Evolutionary conservation across 805 yeast genomes (phyloP).

Genomic region (Grigorovia yakushimaensis): DNA sequence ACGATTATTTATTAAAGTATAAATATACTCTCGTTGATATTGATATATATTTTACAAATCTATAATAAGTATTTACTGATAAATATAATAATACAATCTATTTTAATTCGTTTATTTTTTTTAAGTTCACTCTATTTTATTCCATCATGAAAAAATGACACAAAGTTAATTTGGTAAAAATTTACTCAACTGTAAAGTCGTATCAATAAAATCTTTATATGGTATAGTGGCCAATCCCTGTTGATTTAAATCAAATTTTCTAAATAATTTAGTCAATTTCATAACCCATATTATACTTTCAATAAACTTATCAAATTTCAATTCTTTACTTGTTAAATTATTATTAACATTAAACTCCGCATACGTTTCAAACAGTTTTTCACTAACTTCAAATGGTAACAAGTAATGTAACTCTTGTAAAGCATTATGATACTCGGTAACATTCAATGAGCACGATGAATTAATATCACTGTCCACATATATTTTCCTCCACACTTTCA

Average conservation of each 20-base stretch:
- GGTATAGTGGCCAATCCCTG: constrained; percentile 63
- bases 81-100: no score
- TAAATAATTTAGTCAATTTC: constrained; percentile 68
- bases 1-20: no score
- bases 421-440: constrained; percentile 26
- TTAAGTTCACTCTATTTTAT: not conserved
- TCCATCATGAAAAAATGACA: not conserved
- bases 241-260: constrained; percentile 63
- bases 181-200: constrained; percentile 33
- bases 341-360: constrained; percentile 24
- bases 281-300: constrained; percentile 70
- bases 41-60: no score
- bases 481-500: constrained; percentile 28
- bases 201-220: constrained; percentile 57
- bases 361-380: constrained; percentile 29
- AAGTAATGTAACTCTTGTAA: constrained; percentile 27
- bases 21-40: no score
- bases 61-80: no score
- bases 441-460: constrained; percentile 25
- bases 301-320: constrained; percentile 74
- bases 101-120: no score
- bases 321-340: constrained; percentile 25
- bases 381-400: constrained; percentile 28
- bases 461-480: constrained; percentile 30
- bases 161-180: constrained; percentile 21